These are phyloP conservation scores for Xylaria acuta DNA, from an alignment of 495 filamentous ascomycete genomes.

Conservation along the genomic window DNA sequence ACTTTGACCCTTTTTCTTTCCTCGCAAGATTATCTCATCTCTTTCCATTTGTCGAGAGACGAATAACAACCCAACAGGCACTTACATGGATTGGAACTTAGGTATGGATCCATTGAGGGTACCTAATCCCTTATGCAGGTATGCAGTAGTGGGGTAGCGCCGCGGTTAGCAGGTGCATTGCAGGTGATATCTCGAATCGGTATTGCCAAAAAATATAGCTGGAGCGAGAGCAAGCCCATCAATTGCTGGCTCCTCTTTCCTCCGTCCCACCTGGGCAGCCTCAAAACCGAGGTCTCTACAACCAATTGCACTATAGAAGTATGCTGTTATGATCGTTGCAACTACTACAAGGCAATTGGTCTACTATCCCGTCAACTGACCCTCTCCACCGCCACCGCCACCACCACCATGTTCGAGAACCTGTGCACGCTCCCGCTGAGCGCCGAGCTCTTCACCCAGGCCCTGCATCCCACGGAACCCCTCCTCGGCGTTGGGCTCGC, in stretches of 20 bases:
- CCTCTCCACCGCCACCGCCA: neutral
- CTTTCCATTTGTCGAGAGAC: neutral
- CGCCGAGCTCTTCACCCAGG: slow-evolving; percentile 88
- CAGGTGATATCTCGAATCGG: neutral
- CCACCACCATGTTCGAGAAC: slow-evolving; percentile 69
- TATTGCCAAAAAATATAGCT: neutral
- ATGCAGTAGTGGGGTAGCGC: slow-evolving; percentile 7
- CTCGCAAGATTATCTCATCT: neutral
- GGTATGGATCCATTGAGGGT: too few relatives aligned
- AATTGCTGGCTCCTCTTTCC: neutral
- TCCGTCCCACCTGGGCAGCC: neutral
- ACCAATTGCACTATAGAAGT: neutral
- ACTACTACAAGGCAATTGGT: neutral
- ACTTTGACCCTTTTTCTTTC: neutral
- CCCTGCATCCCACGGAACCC: slow-evolving; percentile 81
- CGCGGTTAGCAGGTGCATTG: slow-evolving; percentile 11
- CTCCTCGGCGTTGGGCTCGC: slow-evolving; percentile 85
- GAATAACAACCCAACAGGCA: neutral
- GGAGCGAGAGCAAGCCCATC: neutral
- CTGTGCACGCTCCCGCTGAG: slow-evolving; percentile 87
- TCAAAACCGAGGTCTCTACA: neutral
- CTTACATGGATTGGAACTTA: neutral
- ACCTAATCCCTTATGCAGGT: neutral
- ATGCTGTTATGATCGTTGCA: neutral
- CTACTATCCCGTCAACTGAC: neutral